Base-by-base conservation (phyloP, 164 flowering plant species). In the Magnolia sinica region DNA sequence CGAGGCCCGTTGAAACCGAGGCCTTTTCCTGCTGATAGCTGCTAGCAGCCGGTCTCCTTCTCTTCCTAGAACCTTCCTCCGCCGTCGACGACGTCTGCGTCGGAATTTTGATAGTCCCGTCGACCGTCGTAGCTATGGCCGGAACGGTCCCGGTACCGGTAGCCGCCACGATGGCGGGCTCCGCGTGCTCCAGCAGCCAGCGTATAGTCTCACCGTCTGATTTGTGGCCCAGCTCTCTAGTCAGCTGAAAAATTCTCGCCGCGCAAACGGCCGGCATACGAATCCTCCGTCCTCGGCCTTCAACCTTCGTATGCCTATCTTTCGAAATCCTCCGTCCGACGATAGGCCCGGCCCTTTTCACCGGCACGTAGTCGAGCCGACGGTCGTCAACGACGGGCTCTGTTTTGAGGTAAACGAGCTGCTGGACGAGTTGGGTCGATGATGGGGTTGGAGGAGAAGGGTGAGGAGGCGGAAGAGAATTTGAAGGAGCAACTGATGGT, bases 131-230 rank as follows among this genome's bases (percentile, higher is more conserved):
- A 73, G 88, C 87, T 76, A 89, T 90, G 16, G 96, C 92, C 1
- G 96, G 96, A 29, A 92, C 81, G 7, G 96, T 92, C 0, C 96
- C 94, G 24, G 96, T 91, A 0, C 96, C 96, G 16, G 96, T 92
- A 70, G 96, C 94, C 68, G 91, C 89, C n/a, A 92, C 87, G 51
- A 92, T 92, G 31, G 96, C 83, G 0, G 91, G 92, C 77, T 92
- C 94, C 13, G 96, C 92, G 76, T 85, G 91, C 66, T 92, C 91
- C 5, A 92, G 82, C 1, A 92, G 85, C 96, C 96, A 92, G 68
- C 88, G 82, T 51, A 89, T 89, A 31, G 96, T 91, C 71, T 91
- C 93, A 19, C 93, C 95, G 76, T 91, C 95, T 65, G 95, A 88
- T 69, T 88, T 89, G 83, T 89, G 96, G 64, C 92, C 92, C 22